phyloP scores from a whole-genome alignment of 768 basidiomycete species.

The Mrakia frigida region DNA sequence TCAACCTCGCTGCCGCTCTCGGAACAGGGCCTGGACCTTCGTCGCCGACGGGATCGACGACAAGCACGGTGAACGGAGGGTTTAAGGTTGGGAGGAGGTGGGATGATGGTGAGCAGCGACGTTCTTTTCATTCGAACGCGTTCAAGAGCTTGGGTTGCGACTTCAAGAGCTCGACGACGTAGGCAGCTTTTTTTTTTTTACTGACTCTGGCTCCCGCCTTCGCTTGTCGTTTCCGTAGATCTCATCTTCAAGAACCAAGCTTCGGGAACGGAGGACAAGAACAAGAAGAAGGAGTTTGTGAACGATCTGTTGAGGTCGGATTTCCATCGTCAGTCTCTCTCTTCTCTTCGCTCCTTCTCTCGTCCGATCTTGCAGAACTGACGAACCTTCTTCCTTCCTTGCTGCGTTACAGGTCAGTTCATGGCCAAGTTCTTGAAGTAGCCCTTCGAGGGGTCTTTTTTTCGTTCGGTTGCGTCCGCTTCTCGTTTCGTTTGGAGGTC shows the following conservation, averaged over 20 bases:
- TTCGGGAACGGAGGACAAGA: constrained; percentile 56
- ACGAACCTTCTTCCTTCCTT: too few species aligned
- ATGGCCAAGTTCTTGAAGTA: too few species aligned
- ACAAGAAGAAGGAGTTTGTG: constrained; percentile 71
- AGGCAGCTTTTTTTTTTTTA: too few species aligned
- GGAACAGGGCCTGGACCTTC: constrained; percentile 64
- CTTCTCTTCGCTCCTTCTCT: too few species aligned
- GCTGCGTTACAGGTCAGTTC: too few species aligned
- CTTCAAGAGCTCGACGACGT: too few species aligned
- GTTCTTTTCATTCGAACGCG: background rate
- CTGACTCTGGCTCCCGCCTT: constrained; percentile 23
- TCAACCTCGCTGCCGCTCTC: constrained; percentile 86
- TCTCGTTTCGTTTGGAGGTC: too few species aligned
- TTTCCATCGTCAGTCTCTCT: constrained; percentile 40
- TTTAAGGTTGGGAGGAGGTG: constrained; percentile 89
- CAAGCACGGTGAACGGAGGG: constrained; percentile 56
- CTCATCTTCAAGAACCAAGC: constrained; percentile 99
- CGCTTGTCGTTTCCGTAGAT: too few species aligned
- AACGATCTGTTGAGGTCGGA: constrained; percentile 92
- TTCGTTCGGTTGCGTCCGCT: too few species aligned
- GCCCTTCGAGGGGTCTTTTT: too few species aligned
- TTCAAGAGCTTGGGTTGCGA: background rate
- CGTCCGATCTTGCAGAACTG: too few species aligned
- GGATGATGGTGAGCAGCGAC: constrained; percentile 70
- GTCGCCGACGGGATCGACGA: constrained; percentile 48